Percentiles rank a stretch among this genome's conserved stretches.
Conservation (phyloP, 2,329 filamentous ascomycete species). For the Aspergillus sp. region DNA sequence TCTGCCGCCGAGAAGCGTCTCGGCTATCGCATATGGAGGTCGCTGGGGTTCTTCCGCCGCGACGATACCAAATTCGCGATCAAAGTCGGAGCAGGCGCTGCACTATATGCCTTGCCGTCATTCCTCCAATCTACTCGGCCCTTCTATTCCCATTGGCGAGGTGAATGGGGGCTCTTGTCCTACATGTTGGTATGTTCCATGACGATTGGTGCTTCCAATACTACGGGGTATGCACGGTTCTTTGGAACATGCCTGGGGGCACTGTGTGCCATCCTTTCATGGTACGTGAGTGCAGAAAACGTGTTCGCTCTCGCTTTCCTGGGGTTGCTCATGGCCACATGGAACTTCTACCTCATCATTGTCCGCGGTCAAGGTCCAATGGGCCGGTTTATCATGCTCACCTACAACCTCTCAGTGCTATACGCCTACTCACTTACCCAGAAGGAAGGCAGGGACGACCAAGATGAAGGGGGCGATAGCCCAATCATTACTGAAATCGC, state of each 20-base stretch:
- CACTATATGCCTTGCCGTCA: slow-evolving; percentile 84
- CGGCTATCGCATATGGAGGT: slow-evolving; percentile 57
- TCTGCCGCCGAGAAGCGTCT: slow-evolving; percentile 33
- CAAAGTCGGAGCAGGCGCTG: slow-evolving; percentile 89
- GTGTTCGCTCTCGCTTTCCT: slow-evolving; percentile 74
- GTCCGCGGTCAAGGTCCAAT: slow-evolving; percentile 82
- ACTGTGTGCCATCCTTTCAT: slow-evolving; percentile 71
- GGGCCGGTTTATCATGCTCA: slow-evolving; percentile 89
- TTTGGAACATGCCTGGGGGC: slow-evolving; percentile 84
- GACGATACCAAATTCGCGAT: slow-evolving; percentile 78
- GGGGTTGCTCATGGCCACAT: slow-evolving; percentile 77
- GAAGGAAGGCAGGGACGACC: slow-evolving; percentile 75
- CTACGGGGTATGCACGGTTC: slow-evolving; percentile 83
- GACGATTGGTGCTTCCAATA: slow-evolving; percentile 95
- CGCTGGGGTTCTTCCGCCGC: slow-evolving; percentile 59
- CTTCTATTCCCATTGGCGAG: slow-evolving; percentile 83
- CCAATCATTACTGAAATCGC: slow-evolving; percentile 88
- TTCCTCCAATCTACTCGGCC: slow-evolving; percentile 79
- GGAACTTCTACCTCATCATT: slow-evolving; percentile 88
- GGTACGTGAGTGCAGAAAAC: slow-evolving; percentile 75
- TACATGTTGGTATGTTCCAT: slow-evolving; percentile 99
- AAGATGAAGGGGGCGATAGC: slow-evolving; percentile 79
- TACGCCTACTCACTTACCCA: slow-evolving; percentile 91
- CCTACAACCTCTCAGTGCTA: slow-evolving; percentile 91
- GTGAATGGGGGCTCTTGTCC: slow-evolving; percentile 93